Conservation (phyloP, 108 stramenopile genomes). For the Nitzschia sp. region DNA sequence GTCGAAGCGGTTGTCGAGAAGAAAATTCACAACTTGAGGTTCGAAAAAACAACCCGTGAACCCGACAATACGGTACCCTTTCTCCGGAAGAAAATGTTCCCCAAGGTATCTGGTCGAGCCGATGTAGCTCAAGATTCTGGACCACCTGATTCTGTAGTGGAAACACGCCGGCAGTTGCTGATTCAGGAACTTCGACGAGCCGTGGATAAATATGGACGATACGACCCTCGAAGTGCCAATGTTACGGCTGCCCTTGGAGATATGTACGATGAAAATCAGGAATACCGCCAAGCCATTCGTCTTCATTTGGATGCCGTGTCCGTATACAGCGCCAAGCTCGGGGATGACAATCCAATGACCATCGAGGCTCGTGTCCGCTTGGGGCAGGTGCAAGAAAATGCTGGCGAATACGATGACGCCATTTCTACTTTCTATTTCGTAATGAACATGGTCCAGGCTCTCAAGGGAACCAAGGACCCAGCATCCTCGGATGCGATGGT, state of each 20-base stretch:
- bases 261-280: slow-evolving; percentile 41
- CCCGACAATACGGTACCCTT: slow-evolving; percentile 24
- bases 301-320: slow-evolving; percentile 53
- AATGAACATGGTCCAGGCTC: slow-evolving; percentile 48
- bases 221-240: slow-evolving; percentile 45
- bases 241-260: slow-evolving; percentile 54
- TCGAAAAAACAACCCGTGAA: slow-evolving; percentile 18
- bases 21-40: slow-evolving; percentile 41
- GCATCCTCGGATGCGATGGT: slow-evolving; percentile 27
- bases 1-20: slow-evolving; percentile 41
- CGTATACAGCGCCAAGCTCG: slow-evolving; percentile 56
- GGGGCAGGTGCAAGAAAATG: slow-evolving; percentile 44
- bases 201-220: slow-evolving; percentile 46
- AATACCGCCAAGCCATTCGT: slow-evolving; percentile 47
- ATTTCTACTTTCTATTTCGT: slow-evolving; percentile 37
- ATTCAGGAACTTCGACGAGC: slow-evolving; percentile 43
- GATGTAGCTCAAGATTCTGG: not conserved
- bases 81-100: slow-evolving; percentile 30
- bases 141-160: slow-evolving; percentile 25
- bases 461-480: slow-evolving; percentile 44
- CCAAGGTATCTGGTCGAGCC: slow-evolving; percentile 24
- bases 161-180: slow-evolving; percentile 42
- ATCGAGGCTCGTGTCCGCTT: slow-evolving; percentile 43
- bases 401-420: slow-evolving; percentile 48
- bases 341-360: slow-evolving; percentile 50